phyloP scores from a whole-genome alignment of 31 red algal species.

The Bonnemaisonia californica region DNA sequence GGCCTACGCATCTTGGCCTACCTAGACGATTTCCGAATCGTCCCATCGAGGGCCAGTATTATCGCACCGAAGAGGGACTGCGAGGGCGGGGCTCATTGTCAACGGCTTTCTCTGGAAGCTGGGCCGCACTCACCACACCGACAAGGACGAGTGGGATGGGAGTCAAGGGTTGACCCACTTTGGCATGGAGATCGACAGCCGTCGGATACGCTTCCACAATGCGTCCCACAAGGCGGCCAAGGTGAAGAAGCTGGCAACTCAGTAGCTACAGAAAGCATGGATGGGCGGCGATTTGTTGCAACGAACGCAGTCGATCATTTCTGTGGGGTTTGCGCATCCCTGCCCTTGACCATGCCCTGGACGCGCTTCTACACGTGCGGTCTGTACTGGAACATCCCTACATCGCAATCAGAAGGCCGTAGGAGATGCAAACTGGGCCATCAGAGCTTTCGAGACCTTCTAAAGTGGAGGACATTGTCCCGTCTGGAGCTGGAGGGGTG shows the following conservation, averaged over 20 bases:
- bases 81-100: background rate
- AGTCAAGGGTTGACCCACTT: background rate
- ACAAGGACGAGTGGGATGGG: background rate
- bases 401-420: background rate
- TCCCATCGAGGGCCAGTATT: background rate
- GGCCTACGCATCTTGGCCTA: background rate
- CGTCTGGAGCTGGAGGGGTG: no score
- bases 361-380: background rate
- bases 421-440: background rate
- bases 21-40: background rate
- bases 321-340: background rate
- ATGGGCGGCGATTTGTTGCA: background rate
- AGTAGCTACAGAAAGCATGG: background rate
- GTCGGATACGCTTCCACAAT: conserved; percentile 1
- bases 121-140: background rate
- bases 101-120: background rate
- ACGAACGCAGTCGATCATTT: background rate
- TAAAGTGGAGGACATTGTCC: no score
- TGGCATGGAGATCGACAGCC: background rate
- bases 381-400: background rate
- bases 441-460: no score
- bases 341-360: background rate
- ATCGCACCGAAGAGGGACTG: background rate
- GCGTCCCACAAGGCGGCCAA: conserved; percentile 7
- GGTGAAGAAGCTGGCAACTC: background rate